Percentiles rank a stretch among this genome's conserved stretches.
Conservation (phyloP, 768 basidiomycete species). For the Kwoniella sp. region DNA sequence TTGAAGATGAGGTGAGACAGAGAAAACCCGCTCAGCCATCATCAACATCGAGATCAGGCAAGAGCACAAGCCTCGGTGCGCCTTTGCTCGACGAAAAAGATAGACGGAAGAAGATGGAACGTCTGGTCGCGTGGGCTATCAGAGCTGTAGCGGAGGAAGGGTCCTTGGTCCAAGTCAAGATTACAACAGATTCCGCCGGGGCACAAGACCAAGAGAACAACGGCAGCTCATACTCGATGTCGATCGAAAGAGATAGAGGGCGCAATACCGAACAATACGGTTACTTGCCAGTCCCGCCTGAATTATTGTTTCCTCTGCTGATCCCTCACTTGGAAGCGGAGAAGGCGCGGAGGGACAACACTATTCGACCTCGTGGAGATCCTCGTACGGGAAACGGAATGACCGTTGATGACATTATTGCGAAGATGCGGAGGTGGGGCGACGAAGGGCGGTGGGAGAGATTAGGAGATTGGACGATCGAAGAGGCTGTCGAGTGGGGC, state of each 20-base stretch:
- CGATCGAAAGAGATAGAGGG: background rate
- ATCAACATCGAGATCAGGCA: background rate
- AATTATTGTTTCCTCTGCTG: conserved; percentile 37
- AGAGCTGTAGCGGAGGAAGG: conserved; percentile 41
- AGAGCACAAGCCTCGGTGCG: background rate
- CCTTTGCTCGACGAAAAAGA: conserved; percentile 6
- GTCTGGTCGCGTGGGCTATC: conserved; percentile 34
- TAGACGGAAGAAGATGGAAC: conserved; percentile 15
- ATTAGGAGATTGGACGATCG: conserved; percentile 36
- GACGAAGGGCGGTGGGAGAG: conserved; percentile 48
- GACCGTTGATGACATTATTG: conserved; percentile 29
- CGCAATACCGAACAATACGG: conserved; percentile 11
- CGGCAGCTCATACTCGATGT: background rate
- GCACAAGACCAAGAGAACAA: background rate
- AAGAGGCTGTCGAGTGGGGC: conserved; percentile 36
- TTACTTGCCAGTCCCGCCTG: conserved; percentile 38
- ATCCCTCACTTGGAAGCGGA: conserved; percentile 29
- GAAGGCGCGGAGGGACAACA: conserved; percentile 7
- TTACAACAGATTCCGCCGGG: background rate
- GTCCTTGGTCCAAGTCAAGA: conserved; percentile 31
- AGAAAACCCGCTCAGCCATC: too few species aligned
- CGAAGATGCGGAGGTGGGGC: conserved; percentile 33
- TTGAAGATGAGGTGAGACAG: conserved; percentile 22
- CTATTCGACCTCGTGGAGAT: conserved; percentile 27
- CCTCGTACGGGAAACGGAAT: conserved; percentile 34